Evolutionary conservation across 768 basidiomycete species (phyloP).

Genomic region (Gelatoporia subvermispora): DNA sequence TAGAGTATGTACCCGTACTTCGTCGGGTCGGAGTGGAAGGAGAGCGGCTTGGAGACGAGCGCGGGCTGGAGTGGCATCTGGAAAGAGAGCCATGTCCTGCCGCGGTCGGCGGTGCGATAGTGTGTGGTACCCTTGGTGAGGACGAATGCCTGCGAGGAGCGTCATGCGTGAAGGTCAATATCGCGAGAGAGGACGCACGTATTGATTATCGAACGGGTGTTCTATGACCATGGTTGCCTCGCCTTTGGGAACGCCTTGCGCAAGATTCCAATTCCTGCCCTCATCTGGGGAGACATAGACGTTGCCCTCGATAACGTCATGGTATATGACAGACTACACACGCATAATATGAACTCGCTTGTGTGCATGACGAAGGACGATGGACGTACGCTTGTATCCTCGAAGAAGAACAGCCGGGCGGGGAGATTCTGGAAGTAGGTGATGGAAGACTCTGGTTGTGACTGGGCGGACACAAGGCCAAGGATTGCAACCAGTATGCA

Average conservation of each 20-base stretch:
- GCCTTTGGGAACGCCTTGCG: conserved; percentile 50
- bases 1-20: conserved; percentile 76
- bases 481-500: conserved; percentile 7
- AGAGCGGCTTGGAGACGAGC: conserved; percentile 57
- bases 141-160: conserved; percentile 70
- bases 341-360: background rate
- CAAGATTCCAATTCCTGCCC: conserved; percentile 63
- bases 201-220: conserved; percentile 80
- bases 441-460: conserved; percentile 42
- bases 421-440: conserved; percentile 69
- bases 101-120: conserved; percentile 85
- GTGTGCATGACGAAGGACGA: conserved; percentile 1
- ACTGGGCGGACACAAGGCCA: conserved; percentile 20
- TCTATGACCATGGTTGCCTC: conserved; percentile 69
- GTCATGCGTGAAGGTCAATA: background rate
- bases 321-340: conserved; percentile 66
- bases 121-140: conserved; percentile 72
- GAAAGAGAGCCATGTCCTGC: conserved; percentile 84
- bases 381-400: conserved; percentile 77
- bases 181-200: conserved; percentile 46
- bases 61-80: conserved; percentile 59
- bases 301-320: conserved; percentile 64
- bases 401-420: conserved; percentile 81
- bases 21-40: conserved; percentile 77
- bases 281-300: conserved; percentile 83